Base-by-base conservation (phyloP, 225 moss, liverwort and hornwort species). In the Takakia lepidozioides region DNA sequence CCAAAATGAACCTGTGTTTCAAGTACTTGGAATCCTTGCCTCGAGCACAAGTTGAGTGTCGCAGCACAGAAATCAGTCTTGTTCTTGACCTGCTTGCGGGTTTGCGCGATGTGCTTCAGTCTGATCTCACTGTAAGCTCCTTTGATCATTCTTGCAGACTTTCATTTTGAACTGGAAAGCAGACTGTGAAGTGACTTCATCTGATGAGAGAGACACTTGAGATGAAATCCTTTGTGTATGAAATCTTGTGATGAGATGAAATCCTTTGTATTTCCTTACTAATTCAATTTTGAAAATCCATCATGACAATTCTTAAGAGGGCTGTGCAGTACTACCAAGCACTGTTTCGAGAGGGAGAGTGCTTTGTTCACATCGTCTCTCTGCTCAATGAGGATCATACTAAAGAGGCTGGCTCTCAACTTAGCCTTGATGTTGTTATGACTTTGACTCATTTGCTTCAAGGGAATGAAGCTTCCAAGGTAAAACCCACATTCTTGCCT, bases 41-140 rank as follows among this genome's bases (percentile, higher is more conserved):
- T 10, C 43, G 59, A 13, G 71, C 71, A 44, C 71, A 71, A 59
- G 71, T 65, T 8, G 49, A 65, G 49, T 64, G 65, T 39, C 38
- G 60, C 25, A 57, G 42, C 16, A 28, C 64, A 29, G 71, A 55
- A 27, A 65, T 71, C 11, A 54, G 54, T 3, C 54, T 65, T 44
- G 43, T 71, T 36, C 55, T 65, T 26, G 59, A 63, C 40, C 60
- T 71, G 38, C 64, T 71, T 10, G 43, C 60, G 28, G 71, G 71
- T 51, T 36, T 71, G 48, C 59, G 71, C 10, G 71, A 65, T 50
- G 83, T 87, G 41, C 63, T 87, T 41, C 67, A 80, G 62, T 80
- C 83, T 38, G 83, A 83, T 49, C 59, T 74, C 46, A 71, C 60
- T 62, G 86, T 87, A 71, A 66, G 79, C 23, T 8, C 16, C 40